These are phyloP conservation scores for Sugiyamaella floridensis DNA, from an alignment of 805 yeast species.

Conservation along the genomic window DNA sequence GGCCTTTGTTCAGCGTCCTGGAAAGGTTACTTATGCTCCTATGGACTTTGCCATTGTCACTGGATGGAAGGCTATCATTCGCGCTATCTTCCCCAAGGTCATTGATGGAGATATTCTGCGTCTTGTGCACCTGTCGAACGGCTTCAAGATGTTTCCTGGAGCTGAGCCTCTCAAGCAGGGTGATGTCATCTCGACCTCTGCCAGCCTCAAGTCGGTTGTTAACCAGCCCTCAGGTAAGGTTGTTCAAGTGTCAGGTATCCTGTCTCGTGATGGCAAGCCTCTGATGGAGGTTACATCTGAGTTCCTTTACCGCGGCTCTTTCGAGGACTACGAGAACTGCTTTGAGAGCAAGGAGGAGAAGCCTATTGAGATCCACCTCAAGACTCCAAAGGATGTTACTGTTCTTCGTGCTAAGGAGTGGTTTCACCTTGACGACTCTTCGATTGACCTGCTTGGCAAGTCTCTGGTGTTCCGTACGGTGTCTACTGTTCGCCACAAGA, in stretches of 20 bases:
- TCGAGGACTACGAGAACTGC: conserved; percentile 82
- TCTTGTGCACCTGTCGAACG: conserved; percentile 90
- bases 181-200: conserved; percentile 74
- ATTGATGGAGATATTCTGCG: conserved; percentile 95
- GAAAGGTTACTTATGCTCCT: conserved; percentile 75
- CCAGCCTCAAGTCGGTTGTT: conserved; percentile 79
- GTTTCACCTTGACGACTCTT: conserved; percentile 71
- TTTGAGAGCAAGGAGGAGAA: conserved; percentile 83
- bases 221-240: conserved; percentile 91
- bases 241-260: conserved; percentile 90
- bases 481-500: conserved; percentile 75
- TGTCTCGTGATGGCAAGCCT: conserved; percentile 65
- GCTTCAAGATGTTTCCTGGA: conserved; percentile 88
- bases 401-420: conserved; percentile 93
- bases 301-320: conserved; percentile 93
- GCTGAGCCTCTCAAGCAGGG: conserved; percentile 84
- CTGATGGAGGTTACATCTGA: conserved; percentile 93
- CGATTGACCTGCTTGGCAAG: conserved; percentile 64
- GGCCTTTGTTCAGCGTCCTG: conserved; percentile 85
- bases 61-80: conserved; percentile 97
- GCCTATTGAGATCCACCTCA: conserved; percentile 71
- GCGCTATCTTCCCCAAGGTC: conserved; percentile 92
- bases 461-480: conserved; percentile 83
- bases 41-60: conserved; percentile 98
- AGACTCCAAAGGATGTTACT: conserved; percentile 81